phyloP scores from a whole-genome alignment of 2,329 filamentous ascomycete genomes.

The Aspergillus quadricinctus region DNA sequence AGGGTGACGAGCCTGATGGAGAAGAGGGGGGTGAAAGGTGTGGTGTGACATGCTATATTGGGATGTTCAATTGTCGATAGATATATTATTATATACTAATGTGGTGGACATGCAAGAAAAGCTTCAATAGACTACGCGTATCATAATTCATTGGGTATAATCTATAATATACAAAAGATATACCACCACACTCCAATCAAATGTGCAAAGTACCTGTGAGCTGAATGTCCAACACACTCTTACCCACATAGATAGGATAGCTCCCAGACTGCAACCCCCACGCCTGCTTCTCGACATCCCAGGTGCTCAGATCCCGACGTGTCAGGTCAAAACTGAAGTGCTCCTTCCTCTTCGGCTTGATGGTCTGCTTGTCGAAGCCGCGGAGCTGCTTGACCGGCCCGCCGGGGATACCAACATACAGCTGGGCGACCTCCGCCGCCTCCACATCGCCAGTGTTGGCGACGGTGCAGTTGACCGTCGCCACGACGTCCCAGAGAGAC shows the following conservation, averaged over 20 bases:
- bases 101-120: too few relatives aligned
- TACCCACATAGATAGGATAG: not conserved
- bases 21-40: not conserved
- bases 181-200: not conserved
- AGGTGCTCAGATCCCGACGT: slow-evolving; percentile 32
- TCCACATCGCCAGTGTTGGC: slow-evolving; percentile 47
- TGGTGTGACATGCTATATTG: not conserved
- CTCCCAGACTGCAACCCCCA: slow-evolving; percentile 17
- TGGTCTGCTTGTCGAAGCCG: slow-evolving; percentile 49
- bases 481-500: not conserved
- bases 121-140: too few relatives aligned
- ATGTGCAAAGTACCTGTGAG: not conserved
- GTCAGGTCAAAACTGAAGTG: slow-evolving; percentile 44
- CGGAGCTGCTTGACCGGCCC: slow-evolving; percentile 38
- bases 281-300: slow-evolving; percentile 29
- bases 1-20: not conserved
- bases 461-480: slow-evolving; percentile 43
- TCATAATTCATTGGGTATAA: not conserved
- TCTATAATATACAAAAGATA: not conserved
- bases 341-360: slow-evolving; percentile 38
- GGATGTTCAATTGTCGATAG: too few relatives aligned
- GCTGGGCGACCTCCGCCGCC: slow-evolving; percentile 52
- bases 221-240: not conserved
- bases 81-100: not conserved
- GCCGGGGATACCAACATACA: slow-evolving; percentile 50